Evolutionary conservation across 2,329 filamentous ascomycete species (phyloP).

Genomic region (Penicillium sp.): DNA sequence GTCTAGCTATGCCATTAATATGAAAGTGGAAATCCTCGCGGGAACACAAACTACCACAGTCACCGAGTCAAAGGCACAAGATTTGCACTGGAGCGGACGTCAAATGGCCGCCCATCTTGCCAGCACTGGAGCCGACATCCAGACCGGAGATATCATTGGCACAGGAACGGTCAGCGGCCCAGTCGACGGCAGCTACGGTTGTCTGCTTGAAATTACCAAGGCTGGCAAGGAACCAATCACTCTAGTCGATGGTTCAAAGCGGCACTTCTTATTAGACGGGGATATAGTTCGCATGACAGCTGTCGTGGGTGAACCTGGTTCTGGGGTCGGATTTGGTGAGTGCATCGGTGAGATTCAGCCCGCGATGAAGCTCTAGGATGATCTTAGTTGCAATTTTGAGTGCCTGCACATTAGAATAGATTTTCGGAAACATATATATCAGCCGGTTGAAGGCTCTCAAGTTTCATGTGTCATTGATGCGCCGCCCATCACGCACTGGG

Average conservation of each 20-base stretch:
- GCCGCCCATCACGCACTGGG: neutral
- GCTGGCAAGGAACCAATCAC: slow-evolving; percentile 31
- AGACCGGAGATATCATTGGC: slow-evolving; percentile 40
- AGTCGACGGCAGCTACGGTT: slow-evolving; percentile 32
- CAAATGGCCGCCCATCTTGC: slow-evolving; percentile 42
- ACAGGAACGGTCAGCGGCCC: slow-evolving; percentile 42
- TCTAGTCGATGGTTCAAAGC: slow-evolving; percentile 26
- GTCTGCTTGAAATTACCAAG: slow-evolving; percentile 38
- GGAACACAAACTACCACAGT: slow-evolving; percentile 14
- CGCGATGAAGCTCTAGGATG: slow-evolving; percentile 1
- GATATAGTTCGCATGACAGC: slow-evolving; percentile 39
- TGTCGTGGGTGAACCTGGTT: slow-evolving; percentile 28
- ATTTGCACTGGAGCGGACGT: slow-evolving; percentile 38
- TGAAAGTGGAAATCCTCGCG: slow-evolving; percentile 30
- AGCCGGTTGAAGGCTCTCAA: neutral
- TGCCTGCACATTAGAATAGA: neutral
- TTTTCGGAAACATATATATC: neutral
- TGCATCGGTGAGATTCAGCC: slow-evolving; percentile 34
- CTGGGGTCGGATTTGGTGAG: slow-evolving; percentile 41
- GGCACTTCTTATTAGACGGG: slow-evolving; percentile 35
- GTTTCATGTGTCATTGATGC: neutral
- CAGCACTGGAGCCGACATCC: slow-evolving; percentile 36
- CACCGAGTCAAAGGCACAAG: slow-evolving; percentile 25
- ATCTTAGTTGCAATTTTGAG: neutral
- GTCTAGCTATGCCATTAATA: slow-evolving; percentile 32